phyloP scores from a whole-genome alignment of 352 stramenopile genomes.

The Phytopythium ostracodes region DNA sequence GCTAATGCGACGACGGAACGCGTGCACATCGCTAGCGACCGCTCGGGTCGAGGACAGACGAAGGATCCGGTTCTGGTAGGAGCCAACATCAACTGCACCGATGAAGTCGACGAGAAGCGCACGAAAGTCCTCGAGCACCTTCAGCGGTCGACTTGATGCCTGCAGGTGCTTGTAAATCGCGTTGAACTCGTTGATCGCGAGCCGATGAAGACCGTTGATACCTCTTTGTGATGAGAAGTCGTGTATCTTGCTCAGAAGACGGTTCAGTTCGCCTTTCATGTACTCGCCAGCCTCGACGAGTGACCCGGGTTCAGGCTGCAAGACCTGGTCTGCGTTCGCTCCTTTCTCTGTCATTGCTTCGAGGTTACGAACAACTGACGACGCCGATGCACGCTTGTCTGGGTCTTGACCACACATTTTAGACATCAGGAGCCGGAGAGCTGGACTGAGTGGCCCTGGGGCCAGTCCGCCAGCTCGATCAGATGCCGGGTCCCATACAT shows the following conservation, averaged over 20 bases:
- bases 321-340: background rate
- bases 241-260: background rate
- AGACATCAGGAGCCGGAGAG: conserved; percentile 16
- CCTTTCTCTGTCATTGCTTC: background rate
- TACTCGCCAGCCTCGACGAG: background rate
- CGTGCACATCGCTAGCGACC: too few species aligned
- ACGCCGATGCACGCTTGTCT: conserved; percentile 13
- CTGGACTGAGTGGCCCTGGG: background rate
- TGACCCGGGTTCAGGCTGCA: background rate
- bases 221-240: background rate
- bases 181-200: background rate
- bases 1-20: too few species aligned
- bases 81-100: too few species aligned
- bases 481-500: too few species aligned
- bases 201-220: background rate
- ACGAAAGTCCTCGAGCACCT: background rate
- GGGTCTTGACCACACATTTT: conserved; percentile 26
- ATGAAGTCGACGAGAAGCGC: background rate
- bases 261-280: background rate
- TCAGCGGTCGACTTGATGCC: background rate
- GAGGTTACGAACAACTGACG: conserved; percentile 5
- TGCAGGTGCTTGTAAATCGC: background rate
- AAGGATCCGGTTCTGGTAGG: too few species aligned
- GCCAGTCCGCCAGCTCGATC: background rate
- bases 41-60: too few species aligned